Evolutionary conservation across 306 rosid species (phyloP).

Genomic region (Quercus variabilis): DNA sequence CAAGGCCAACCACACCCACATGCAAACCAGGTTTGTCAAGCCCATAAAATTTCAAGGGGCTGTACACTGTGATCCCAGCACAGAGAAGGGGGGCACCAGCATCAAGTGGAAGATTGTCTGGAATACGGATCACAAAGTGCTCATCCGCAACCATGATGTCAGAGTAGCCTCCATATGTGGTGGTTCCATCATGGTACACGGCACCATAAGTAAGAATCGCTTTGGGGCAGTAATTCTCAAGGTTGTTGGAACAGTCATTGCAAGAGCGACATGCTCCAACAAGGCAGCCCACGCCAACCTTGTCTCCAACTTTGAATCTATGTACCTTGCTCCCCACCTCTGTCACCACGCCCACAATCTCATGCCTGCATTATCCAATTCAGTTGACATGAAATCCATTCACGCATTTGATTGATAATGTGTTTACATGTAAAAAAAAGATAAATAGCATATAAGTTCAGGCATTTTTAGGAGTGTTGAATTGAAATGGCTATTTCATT

Average conservation of each 20-base stretch:
- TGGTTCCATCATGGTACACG: slow-evolving; percentile 10
- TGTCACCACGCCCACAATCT: slow-evolving; percentile 15
- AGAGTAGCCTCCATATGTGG: slow-evolving; percentile 25
- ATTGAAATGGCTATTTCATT: too few species aligned
- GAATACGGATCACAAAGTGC: slow-evolving; percentile 21
- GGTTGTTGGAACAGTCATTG: slow-evolving; percentile 7
- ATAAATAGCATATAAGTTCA: too few species aligned
- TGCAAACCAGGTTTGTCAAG: slow-evolving; percentile 26
- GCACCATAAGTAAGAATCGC: slow-evolving; percentile 1
- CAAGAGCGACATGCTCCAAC: slow-evolving; percentile 22
- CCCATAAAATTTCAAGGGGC: slow-evolving; percentile 23
- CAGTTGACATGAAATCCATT: background rate
- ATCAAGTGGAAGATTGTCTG: slow-evolving; percentile 13
- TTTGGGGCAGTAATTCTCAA: slow-evolving; percentile 22
- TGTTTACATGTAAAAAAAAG: too few species aligned
- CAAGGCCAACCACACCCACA: slow-evolving; percentile 27
- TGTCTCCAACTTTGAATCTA: slow-evolving; percentile 24
- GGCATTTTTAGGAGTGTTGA: too few species aligned
- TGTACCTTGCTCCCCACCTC: slow-evolving; percentile 20
- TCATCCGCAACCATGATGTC: slow-evolving; percentile 22
- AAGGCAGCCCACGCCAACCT: slow-evolving; percentile 21
- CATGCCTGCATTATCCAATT: slow-evolving; percentile 7
- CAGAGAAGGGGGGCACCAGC: slow-evolving; percentile 18
- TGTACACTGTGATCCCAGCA: slow-evolving; percentile 26
- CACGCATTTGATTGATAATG: too few species aligned